Conservation (phyloP, 2,329 filamentous ascomycete genomes). For the Fusarium brachygibbosum region DNA sequence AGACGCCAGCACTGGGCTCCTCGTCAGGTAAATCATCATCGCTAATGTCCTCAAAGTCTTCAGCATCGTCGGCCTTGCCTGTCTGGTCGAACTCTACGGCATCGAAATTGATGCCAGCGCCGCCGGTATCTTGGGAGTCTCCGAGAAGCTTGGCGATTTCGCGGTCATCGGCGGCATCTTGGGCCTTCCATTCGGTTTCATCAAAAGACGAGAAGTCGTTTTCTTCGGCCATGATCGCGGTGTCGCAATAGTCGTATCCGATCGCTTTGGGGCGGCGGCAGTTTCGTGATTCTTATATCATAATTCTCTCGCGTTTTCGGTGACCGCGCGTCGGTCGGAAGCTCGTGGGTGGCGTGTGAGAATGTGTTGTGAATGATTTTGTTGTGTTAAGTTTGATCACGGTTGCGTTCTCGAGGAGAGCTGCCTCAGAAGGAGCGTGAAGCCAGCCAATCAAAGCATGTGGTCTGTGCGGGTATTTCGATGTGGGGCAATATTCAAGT, state of each 20-base stretch:
- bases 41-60: constrained; percentile 91
- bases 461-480: constrained; percentile 22
- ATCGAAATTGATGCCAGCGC: constrained; percentile 59
- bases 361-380: constrained; percentile 15
- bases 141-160: constrained; percentile 62
- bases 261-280: constrained; percentile 46
- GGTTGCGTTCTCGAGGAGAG: constrained; percentile 30
- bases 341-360: constrained; percentile 11
- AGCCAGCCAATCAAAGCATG: constrained; percentile 35
- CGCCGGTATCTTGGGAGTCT: constrained; percentile 57
- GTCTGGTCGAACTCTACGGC: constrained; percentile 68
- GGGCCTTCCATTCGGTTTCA: constrained; percentile 56
- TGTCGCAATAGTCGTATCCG: constrained; percentile 43
- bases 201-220: constrained; percentile 54
- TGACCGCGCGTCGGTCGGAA: constrained; percentile 18
- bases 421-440: constrained; percentile 20
- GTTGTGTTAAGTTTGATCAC: constrained; percentile 44
- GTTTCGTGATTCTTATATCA: constrained; percentile 44
- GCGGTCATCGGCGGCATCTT: constrained; percentile 64
- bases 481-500: constrained; percentile 21
- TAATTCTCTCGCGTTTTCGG: constrained; percentile 37
- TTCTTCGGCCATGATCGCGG: constrained; percentile 53
- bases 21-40: constrained; percentile 93
- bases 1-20: constrained; percentile 60
- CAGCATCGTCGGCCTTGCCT: constrained; percentile 91